Evolutionary conservation across 495 filamentous ascomycete species (phyloP).

Genomic region (Penicillium lividum): DNA sequence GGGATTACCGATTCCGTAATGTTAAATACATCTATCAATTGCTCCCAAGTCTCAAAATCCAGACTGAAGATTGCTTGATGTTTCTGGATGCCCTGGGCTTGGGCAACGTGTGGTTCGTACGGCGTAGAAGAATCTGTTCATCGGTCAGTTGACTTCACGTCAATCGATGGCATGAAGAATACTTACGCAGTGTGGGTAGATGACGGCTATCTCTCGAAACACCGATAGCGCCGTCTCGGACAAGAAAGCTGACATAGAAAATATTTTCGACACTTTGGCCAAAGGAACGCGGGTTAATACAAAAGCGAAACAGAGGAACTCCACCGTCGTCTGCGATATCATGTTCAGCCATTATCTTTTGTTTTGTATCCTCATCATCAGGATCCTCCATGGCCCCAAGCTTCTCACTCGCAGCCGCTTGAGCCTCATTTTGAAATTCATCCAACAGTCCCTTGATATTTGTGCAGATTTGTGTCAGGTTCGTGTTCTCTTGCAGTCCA

Average conservation of each 20-base stretch:
- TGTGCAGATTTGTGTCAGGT: constrained; percentile 68
- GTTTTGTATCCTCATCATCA: constrained; percentile 27
- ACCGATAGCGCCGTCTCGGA: constrained; percentile 77
- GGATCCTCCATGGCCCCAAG: constrained; percentile 36
- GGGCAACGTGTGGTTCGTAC: constrained; percentile 45
- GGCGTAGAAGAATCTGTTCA: constrained; percentile 39
- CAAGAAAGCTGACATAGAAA: constrained; percentile 94
- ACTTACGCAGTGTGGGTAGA: constrained; percentile 73
- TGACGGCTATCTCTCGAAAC: constrained; percentile 62
- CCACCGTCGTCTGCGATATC: constrained; percentile 63
- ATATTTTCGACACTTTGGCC: constrained; percentile 96
- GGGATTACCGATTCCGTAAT: constrained; percentile 80
- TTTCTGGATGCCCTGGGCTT: constrained; percentile 55
- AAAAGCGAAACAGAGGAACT: constrained; percentile 76
- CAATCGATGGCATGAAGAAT: constrained; percentile 8
- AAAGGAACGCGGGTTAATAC: constrained; percentile 85
- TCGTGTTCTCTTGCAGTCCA: constrained; percentile 68
- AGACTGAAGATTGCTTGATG: constrained; percentile 84
- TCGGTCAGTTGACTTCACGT: constrained; percentile 30
- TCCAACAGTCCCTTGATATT: constrained; percentile 57
- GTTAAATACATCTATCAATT: constrained; percentile 69
- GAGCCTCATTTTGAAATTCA: constrained; percentile 35
- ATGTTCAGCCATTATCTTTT: constrained; percentile 53
- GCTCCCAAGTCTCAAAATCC: constrained; percentile 78
- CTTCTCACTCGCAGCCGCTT: constrained; percentile 34